Evolutionary conservation across 192 early-diverging fungal genomes (phyloP).

Genomic region (Backusella luteola): DNA sequence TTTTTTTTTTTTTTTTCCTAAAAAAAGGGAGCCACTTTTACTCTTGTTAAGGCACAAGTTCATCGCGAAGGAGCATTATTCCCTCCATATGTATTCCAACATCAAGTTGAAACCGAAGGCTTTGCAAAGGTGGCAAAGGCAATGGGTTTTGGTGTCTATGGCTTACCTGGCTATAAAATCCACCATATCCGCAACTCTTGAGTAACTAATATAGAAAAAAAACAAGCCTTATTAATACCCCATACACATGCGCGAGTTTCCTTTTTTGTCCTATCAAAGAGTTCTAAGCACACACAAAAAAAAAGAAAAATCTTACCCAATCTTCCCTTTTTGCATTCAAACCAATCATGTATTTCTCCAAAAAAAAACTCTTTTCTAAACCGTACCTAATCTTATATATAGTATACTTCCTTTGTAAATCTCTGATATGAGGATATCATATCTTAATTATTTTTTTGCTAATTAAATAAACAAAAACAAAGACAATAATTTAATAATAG

Average conservation of each 20-base stretch:
- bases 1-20: not conserved
- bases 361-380: not conserved
- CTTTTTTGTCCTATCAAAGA: not conserved
- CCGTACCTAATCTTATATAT: not conserved
- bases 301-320: not conserved
- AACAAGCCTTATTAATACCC: not conserved
- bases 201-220: not conserved
- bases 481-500: not conserved
- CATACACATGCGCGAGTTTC: not conserved
- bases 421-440: conserved; percentile 4
- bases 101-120: conserved; percentile 62
- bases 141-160: conserved; percentile 55
- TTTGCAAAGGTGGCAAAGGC: conserved; percentile 64
- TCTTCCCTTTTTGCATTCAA: not conserved
- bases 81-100: conserved; percentile 54
- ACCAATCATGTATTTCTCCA: not conserved
- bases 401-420: not conserved
- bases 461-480: not conserved
- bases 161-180: conserved; percentile 54
- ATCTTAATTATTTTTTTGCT: not conserved
- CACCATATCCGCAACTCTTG: conserved; percentile 41
- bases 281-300: not conserved
- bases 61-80: conserved; percentile 60
- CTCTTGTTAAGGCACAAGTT: conserved; percentile 52
- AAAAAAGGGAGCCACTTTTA: conserved; percentile 55